phyloP scores from a whole-genome alignment of 1,139 yeast genomes.

The Blastobotrys raffinosifermentans region DNA sequence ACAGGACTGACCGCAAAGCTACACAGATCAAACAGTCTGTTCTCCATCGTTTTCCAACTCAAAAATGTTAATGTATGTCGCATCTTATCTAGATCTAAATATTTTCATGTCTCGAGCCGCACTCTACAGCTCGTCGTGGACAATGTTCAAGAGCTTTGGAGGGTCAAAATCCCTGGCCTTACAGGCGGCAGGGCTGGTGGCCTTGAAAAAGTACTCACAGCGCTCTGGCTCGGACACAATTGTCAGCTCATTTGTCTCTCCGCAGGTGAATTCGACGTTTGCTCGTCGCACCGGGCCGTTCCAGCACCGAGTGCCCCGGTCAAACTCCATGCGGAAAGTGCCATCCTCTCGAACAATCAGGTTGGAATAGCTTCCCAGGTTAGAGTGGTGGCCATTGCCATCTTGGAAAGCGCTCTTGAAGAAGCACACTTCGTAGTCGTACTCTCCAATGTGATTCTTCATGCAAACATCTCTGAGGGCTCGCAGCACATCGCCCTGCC shows the following conservation, averaged over 20 bases:
- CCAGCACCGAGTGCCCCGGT: conserved; percentile 85
- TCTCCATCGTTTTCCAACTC: conserved; percentile 1
- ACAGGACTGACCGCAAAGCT: conserved; percentile 54
- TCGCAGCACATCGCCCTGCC: conserved; percentile 59
- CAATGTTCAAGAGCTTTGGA: no score
- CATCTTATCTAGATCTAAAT: neutral
- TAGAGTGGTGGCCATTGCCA: conserved; percentile 41
- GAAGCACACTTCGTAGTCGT: conserved; percentile 60
- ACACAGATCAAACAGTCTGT: conserved; percentile 56
- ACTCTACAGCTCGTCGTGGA: conserved; percentile 9
- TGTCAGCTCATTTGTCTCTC: conserved; percentile 47
- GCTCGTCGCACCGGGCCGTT: conserved; percentile 86
- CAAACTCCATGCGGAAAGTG: conserved; percentile 40
- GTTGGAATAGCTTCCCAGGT: conserved; percentile 47
- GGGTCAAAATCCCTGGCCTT: conserved; percentile 15
- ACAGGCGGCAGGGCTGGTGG: conserved; percentile 71
- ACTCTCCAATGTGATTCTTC: conserved; percentile 53
- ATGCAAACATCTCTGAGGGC: conserved; percentile 51
- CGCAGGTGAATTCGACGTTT: conserved; percentile 61
- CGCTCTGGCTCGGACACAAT: conserved; percentile 83
- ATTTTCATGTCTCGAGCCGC: neutral
- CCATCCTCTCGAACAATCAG: conserved; percentile 17
- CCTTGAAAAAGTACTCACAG: conserved; percentile 66
- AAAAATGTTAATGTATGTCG: no score
- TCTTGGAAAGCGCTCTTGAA: conserved; percentile 53